Percentiles rank a stretch among this genome's conserved stretches.
phyloP scores from a whole-genome alignment of 768 basidiomycete species.

The Macrolepiota dolichaula region DNA sequence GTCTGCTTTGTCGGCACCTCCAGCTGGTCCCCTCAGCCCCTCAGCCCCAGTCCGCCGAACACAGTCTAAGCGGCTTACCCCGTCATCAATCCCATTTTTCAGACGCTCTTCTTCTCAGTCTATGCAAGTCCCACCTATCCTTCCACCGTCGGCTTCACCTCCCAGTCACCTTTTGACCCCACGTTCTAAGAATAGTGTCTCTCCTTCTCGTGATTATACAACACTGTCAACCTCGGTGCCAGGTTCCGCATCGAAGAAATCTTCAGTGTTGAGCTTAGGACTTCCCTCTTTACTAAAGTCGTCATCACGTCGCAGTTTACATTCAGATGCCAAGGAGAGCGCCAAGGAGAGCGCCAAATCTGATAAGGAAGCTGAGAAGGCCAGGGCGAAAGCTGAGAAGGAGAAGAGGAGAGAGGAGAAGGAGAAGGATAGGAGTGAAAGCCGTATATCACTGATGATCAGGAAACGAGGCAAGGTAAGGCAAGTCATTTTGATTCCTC shows the following conservation, averaged over 20 bases:
- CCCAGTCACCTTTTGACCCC: conserved; percentile 42
- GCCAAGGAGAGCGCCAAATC: conserved; percentile 39
- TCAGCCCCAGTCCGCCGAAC: conserved; percentile 64
- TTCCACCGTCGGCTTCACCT: conserved; percentile 49
- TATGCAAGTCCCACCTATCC: conserved; percentile 61
- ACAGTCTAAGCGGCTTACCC: conserved; percentile 80
- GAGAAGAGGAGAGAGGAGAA: conserved; percentile 69
- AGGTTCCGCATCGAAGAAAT: conserved; percentile 69
- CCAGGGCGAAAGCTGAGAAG: conserved; percentile 41
- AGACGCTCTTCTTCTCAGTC: conserved; percentile 88
- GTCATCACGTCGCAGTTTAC: conserved; percentile 76
- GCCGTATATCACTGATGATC: conserved; percentile 86
- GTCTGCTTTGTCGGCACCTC: conserved; percentile 48
- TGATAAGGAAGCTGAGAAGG: conserved; percentile 48
- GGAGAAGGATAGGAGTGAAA: conserved; percentile 87
- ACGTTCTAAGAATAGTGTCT: conserved; percentile 38
- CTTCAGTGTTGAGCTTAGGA: conserved; percentile 78
- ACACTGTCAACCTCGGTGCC: conserved; percentile 53
- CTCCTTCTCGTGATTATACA: conserved; percentile 53
- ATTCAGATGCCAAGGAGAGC: conserved; percentile 61
- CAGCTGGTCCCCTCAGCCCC: conserved; percentile 67
- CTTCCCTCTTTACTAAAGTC: conserved; percentile 85
- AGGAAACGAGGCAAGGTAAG: conserved; percentile 88
- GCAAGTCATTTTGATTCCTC: conserved; percentile 16
- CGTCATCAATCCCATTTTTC: conserved; percentile 93